Percentiles rank a stretch among this genome's conserved stretches.
phyloP scores from a whole-genome alignment of 108 stramenopile species.

The Hondaea fermentalgiana region DNA sequence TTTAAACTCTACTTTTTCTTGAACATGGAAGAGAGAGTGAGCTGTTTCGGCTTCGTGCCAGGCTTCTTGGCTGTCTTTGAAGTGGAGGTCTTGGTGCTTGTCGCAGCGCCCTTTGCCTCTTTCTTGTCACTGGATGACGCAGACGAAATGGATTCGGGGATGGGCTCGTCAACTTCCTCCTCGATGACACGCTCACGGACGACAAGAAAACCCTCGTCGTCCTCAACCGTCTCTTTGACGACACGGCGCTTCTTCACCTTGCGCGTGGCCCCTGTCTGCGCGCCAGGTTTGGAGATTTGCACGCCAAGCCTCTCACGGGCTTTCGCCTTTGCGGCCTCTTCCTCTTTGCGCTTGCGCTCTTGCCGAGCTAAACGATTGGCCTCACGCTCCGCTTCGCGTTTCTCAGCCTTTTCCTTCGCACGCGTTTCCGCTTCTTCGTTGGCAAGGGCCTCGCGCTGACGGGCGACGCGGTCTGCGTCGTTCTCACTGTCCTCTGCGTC shows the following conservation, averaged over 20 bases:
- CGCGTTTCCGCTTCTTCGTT: not conserved
- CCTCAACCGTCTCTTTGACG: not conserved
- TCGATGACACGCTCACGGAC: not conserved
- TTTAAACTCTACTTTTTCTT: not conserved
- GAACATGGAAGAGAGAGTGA: not conserved
- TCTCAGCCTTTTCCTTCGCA: too few relatives aligned
- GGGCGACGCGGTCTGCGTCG: not conserved
- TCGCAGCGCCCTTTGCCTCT: not conserved
- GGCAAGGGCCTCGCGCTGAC: not conserved
- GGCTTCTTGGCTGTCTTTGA: not conserved
- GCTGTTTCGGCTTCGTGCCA: not conserved
- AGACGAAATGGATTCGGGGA: not conserved
- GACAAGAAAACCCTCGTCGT: not conserved
- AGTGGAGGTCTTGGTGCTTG: not conserved
- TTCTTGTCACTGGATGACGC: not conserved
- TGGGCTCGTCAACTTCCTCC: not conserved
- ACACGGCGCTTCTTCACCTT: not conserved
- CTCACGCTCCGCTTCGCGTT: too few relatives aligned
- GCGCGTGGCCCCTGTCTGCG: not conserved
- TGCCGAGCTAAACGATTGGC: not conserved
- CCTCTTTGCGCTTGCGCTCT: not conserved
- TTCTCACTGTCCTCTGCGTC: not conserved
- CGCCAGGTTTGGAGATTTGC: not conserved
- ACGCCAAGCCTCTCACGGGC: not conserved
- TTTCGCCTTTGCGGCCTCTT: not conserved